These are phyloP conservation scores for Fusarium ramigenum DNA, from an alignment of 2,329 filamentous ascomycete genomes.

Conservation along the genomic window DNA sequence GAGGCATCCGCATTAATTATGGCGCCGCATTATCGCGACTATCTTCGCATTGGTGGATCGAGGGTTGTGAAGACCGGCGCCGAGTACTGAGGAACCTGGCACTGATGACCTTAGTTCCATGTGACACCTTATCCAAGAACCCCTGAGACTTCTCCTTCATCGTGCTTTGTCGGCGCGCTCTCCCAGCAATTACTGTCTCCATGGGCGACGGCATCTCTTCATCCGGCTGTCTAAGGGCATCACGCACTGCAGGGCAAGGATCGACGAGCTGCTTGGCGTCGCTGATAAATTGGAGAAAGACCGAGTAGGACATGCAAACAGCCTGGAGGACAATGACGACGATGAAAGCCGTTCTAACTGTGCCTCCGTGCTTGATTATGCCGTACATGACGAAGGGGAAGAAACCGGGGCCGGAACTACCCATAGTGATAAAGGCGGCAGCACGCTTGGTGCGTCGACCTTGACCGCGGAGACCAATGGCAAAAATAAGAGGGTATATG, in stretches of 20 bases:
- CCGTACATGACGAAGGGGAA: slow-evolving; percentile 80
- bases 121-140: slow-evolving; percentile 41
- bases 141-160: slow-evolving; percentile 30
- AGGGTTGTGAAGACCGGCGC: slow-evolving; percentile 45
- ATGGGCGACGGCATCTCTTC: slow-evolving; percentile 36
- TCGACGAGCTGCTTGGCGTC: slow-evolving; percentile 59
- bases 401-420: slow-evolving; percentile 75
- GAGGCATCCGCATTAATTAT: slow-evolving; percentile 32
- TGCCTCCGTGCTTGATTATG: slow-evolving; percentile 67
- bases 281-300: slow-evolving; percentile 57
- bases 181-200: slow-evolving; percentile 20
- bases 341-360: slow-evolving; percentile 70
- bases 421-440: slow-evolving; percentile 80
- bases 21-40: slow-evolving; percentile 19
- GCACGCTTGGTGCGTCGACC: slow-evolving; percentile 83
- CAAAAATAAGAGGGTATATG: slow-evolving; percentile 84
- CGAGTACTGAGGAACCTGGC: slow-evolving; percentile 41
- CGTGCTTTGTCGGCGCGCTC: slow-evolving; percentile 24
- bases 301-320: slow-evolving; percentile 57
- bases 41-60: slow-evolving; percentile 45
- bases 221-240: slow-evolving; percentile 22
- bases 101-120: slow-evolving; percentile 36
- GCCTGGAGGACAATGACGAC: slow-evolving; percentile 66
- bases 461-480: slow-evolving; percentile 80
- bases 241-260: slow-evolving; percentile 39